Base-by-base conservation (phyloP, 2,329 filamentous ascomycete genomes). In the Escovopsis sp. region DNA sequence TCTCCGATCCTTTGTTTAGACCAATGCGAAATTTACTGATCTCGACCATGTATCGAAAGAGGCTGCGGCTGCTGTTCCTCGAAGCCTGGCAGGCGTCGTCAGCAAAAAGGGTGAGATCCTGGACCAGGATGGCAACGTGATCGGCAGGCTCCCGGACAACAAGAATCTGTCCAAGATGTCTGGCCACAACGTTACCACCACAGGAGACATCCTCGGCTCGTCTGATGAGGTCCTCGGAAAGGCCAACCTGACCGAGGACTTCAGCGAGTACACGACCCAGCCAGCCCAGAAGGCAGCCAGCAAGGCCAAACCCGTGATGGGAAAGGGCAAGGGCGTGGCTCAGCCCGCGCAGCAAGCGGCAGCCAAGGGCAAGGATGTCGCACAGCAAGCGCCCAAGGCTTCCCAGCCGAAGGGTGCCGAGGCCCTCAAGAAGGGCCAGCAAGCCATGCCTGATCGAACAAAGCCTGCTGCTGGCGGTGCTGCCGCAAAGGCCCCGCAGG, bases 101-200 rank as follows among this genome's bases (percentile, higher is more conserved):
- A 61, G 58, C 46, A 58, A 63, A 39, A 45, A 50, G 16, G 63
- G 64, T 13, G 61, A 65, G 13, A 58, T 66, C 14, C 48, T 66
- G 27, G 61, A 66, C 38, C 49, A 59, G 10, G 45, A 57, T 10
- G 63, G 61, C 35, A 62, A 63, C 35, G 52, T 50, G 8, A 46
- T 66, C 29, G 63, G 62, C 36, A 61, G 51, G 40, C 50, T 66
- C 37, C 51, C 52, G 35, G 56, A 60, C 29, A 55, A 58, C 16
- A 41, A 49, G 34, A 55, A 65, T 30, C 43, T 57, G 21, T 51
- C 57, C 35, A 55, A 61, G 25, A 51, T 66, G 10, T 48, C 54
- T 27, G 63, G 62, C 27, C 61, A 56, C 43, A 53, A 55, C 27
- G 57, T 61, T 25, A 58, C 50, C 17, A 42, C 47, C 5, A 48